Base-by-base conservation (phyloP, 352 stramenopile species). In the Phytophthora palmivora region DNA sequence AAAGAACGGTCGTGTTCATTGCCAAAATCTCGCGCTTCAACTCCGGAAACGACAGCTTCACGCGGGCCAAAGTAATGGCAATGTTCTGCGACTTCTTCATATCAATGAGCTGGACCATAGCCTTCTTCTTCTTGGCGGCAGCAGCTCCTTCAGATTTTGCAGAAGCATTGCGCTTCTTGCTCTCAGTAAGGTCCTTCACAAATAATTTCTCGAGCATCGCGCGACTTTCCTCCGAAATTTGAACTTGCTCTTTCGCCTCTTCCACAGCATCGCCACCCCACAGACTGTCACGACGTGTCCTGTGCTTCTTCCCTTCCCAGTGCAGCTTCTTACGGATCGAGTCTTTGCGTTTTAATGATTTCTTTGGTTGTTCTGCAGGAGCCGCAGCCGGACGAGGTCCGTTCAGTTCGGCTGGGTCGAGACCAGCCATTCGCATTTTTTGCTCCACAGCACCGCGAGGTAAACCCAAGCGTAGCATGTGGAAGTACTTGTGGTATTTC, bases 41-140 rank as follows among this genome's bases (percentile, higher is more conserved):
- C 59, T 92, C 71, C 0, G 82, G 60, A 50, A 90, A 93, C 7
- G 63, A 50, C 18, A 92, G 56, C 65, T 94, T 94, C 1, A 95
- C 76, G 30, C 87, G 83, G 2, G 87, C 87, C 33, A 95, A 44
- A 12, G 84, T 92, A 46, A 95, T 95, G 9, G 84, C 78, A 49
- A 95, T 92, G 64, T 95, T 95, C 63, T 95, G 87, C 16, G 84
- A 88, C 49, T 94, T 95, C 47, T 95, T 95, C 81, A 93, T 91
- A 56, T 95, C 87, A 37, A 95, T 88, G 32, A 95, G 73, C 22
- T 82, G 76, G 22, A 94, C 73, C 58, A 91, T 78, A 22, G 84
- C 76, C 54, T 88, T 88, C 67, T 90, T 89, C 48, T 88, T 81
- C 41, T 65, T 73, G 12, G 75, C 41, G 3, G 69, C 59, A n/a